Percentiles rank a stretch among this genome's conserved stretches.
Conservation (phyloP, 75 land plant genomes). For the Pinus albicaulis region DNA sequence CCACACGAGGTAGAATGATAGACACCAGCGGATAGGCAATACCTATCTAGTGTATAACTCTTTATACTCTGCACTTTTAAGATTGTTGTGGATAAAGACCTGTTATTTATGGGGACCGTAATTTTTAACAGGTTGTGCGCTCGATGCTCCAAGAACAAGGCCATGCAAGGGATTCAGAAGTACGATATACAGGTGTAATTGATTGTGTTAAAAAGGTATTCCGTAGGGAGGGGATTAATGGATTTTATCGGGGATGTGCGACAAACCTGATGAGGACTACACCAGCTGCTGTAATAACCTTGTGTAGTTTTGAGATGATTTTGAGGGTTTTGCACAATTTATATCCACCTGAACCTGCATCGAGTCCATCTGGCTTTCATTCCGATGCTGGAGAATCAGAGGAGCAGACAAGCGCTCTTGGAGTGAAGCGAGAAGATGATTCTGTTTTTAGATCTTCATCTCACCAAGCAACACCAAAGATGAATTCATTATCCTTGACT, state of each 20-base stretch:
- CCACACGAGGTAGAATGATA: slow-evolving; percentile 88
- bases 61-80: background rate
- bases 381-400: slow-evolving; percentile 5
- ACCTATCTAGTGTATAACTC: background rate
- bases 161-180: slow-evolving; percentile 30
- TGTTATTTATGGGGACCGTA: too few species aligned
- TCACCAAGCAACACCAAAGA: slow-evolving; percentile 15
- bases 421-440: slow-evolving; percentile 8
- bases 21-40: background rate
- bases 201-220: slow-evolving; percentile 78
- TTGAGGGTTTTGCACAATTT: slow-evolving; percentile 43
- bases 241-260: slow-evolving; percentile 93
- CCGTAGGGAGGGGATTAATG: slow-evolving; percentile 65
- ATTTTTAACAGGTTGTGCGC: slow-evolving; percentile 67
- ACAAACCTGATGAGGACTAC: slow-evolving; percentile 90
- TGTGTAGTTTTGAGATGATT: slow-evolving; percentile 88
- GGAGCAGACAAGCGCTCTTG: background rate
- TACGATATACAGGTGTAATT: slow-evolving; percentile 63
- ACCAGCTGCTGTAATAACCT: slow-evolving; percentile 92
- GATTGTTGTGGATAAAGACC: too few species aligned
- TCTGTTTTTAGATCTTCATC: slow-evolving; percentile 4
- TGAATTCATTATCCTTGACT: slow-evolving; percentile 18
- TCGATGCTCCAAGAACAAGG: slow-evolving; percentile 97
- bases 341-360: slow-evolving; percentile 36
- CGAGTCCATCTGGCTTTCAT: slow-evolving; percentile 14